Base-by-base conservation (phyloP, 345 rosid species). In the Salix exigua region DNA sequence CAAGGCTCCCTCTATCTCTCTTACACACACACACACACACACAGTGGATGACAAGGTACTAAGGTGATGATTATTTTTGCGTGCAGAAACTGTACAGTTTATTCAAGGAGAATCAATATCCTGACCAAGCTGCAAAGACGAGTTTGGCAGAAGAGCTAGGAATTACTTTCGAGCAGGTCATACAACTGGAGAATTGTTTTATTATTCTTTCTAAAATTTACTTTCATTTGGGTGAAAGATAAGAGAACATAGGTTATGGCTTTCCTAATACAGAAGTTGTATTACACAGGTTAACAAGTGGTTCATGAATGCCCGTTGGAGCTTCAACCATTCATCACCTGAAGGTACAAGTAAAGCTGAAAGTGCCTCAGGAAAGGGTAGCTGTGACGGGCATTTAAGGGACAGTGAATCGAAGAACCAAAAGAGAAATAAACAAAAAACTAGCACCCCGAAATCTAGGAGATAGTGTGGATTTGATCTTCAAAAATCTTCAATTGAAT, bases 241-340 rank as follows among this genome's bases (percentile, higher is more conserved):
- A 62, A 61, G 55, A 42, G 25, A 40, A 33, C 44, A 25, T 42
- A 11, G 55, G 35, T 60, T 19, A 61, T 13, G 23, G 62, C 16
- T 77, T 33, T 50, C 28, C 51, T 46, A 40, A 21, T 46, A 6
- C 21, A 63, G 12, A 63, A 73, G 23, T 42, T 30, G 17, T 30
- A 14, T 50, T 72, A 30, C 75, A 40, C 89, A 93, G 98, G 97
- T 96, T 79, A 76, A 37, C 71, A 93, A 87, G 77, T 96, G 99
- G 99, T 93, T 96, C 62, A 90, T 62, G 75, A 87, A 93, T 86
- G 77, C 89, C 71, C 97, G 99, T 18, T 89, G 96, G 96, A 85
- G 85, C 77, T 83, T 72, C 75, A 80, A 84, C 85, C 89, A 89
- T 80, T 73, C 85, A 55, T 63, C 87, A 0, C 72, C 81, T 40